Conservation (phyloP, 352 stramenopile genomes). For the Phytophthora ohioensis region DNA sequence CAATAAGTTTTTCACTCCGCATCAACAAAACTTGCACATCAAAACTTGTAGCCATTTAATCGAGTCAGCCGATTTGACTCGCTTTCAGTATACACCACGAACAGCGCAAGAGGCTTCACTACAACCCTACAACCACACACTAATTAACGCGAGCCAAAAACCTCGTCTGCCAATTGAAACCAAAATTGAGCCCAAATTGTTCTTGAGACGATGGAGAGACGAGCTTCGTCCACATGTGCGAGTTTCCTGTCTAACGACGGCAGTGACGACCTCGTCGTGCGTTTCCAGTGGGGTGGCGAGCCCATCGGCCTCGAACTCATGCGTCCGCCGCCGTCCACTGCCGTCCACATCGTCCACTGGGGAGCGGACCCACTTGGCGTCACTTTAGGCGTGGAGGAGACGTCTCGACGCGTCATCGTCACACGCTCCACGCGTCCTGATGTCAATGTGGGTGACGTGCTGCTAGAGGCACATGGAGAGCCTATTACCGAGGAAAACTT, state of each 20-base stretch:
- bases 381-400: slow-evolving; percentile 80
- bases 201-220: slow-evolving; percentile 11
- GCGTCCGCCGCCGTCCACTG: slow-evolving; percentile 36
- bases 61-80: slow-evolving; percentile 9
- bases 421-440: slow-evolving; percentile 65
- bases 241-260: slow-evolving; percentile 56
- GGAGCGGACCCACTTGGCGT: slow-evolving; percentile 60
- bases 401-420: slow-evolving; percentile 72
- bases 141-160: background rate
- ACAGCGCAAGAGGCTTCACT: too few species aligned
- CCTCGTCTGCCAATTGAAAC: background rate
- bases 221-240: slow-evolving; percentile 38
- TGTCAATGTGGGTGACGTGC: slow-evolving; percentile 64
- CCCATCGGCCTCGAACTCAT: slow-evolving; percentile 68
- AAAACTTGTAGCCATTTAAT: background rate
- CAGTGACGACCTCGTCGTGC: slow-evolving; percentile 63
- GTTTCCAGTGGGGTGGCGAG: slow-evolving; percentile 64
- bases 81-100: slow-evolving; percentile 1
- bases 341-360: slow-evolving; percentile 52
- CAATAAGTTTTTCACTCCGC: too few species aligned
- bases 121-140: background rate
- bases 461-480: slow-evolving; percentile 55
- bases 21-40: too few species aligned
- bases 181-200: too few species aligned
- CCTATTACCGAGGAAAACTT: slow-evolving; percentile 63